Evolutionary conservation across 179 eudicot species (phyloP).

Genomic region (Amaranthus tricolor): DNA sequence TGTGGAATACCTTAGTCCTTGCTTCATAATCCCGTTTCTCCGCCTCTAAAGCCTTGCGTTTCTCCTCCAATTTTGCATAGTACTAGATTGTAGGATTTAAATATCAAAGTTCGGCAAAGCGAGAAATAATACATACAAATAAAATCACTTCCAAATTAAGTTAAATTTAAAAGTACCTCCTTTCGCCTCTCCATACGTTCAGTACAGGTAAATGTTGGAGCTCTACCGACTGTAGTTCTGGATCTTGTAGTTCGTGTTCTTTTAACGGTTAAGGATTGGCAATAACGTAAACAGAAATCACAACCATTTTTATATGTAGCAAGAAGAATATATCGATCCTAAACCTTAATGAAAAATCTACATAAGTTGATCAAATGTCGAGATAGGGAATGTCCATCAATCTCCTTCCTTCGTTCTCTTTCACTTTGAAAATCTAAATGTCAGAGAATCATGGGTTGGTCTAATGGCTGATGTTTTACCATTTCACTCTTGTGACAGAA

Average conservation of each 20-base stretch:
- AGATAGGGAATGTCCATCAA: too few species aligned
- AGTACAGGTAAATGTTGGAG: conserved; percentile 54
- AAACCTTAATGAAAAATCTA: background rate
- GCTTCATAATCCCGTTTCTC: conserved; percentile 76
- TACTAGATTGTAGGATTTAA: conserved; percentile 40
- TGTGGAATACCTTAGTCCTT: conserved; percentile 65
- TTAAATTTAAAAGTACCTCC: conserved; percentile 48
- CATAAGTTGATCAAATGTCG: background rate
- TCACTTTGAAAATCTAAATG: too few species aligned
- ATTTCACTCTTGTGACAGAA: too few species aligned
- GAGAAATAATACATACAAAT: background rate
- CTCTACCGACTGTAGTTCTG: conserved; percentile 68
- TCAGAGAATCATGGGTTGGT: too few species aligned
- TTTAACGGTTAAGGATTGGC: conserved; percentile 48
- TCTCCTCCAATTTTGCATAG: conserved; percentile 81
- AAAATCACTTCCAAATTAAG: background rate
- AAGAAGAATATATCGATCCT: background rate
- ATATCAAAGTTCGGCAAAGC: background rate
- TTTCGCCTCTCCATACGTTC: conserved; percentile 64
- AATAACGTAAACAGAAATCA: background rate
- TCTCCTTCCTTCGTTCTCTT: too few species aligned
- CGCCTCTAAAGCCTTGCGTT: conserved; percentile 80
- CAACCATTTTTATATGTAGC: background rate
- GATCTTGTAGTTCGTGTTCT: conserved; percentile 58
- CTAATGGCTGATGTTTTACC: too few species aligned